Conservation (phyloP, 2,329 filamentous ascomycete species). For the Sclerotinia spermophila region DNA sequence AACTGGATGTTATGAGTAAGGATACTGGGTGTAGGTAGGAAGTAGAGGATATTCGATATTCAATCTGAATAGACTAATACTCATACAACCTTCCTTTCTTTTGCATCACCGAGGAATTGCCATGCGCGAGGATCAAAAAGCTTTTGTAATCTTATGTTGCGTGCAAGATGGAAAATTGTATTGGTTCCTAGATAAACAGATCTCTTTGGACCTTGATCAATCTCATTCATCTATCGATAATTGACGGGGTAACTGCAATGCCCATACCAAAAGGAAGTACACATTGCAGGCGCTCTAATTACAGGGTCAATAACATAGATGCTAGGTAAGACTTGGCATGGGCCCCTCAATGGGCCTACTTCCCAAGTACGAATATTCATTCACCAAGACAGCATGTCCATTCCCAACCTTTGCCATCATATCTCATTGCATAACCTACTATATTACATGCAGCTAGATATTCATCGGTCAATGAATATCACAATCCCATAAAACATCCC, state of each 20-base stretch:
- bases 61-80: background rate
- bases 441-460: background rate
- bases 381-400: background rate
- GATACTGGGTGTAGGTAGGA: background rate
- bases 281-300: conserved; percentile 4
- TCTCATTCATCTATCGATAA: background rate
- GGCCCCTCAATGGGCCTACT: background rate
- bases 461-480: background rate
- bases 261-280: background rate
- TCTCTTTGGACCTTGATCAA: conserved; percentile 4
- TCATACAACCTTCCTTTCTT: background rate
- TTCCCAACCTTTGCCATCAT: background rate
- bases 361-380: background rate
- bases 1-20: background rate
- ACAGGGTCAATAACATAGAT: background rate
- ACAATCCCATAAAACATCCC: background rate
- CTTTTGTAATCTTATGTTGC: background rate
- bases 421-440: background rate
- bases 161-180: background rate
- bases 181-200: conserved; percentile 4
- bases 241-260: background rate
- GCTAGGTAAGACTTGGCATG: conserved; percentile 2
- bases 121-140: background rate
- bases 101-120: background rate
- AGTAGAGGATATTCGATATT: background rate